Conservation (phyloP, 2,329 filamentous ascomycete genomes). For the Aspergillus brasiliensis region DNA sequence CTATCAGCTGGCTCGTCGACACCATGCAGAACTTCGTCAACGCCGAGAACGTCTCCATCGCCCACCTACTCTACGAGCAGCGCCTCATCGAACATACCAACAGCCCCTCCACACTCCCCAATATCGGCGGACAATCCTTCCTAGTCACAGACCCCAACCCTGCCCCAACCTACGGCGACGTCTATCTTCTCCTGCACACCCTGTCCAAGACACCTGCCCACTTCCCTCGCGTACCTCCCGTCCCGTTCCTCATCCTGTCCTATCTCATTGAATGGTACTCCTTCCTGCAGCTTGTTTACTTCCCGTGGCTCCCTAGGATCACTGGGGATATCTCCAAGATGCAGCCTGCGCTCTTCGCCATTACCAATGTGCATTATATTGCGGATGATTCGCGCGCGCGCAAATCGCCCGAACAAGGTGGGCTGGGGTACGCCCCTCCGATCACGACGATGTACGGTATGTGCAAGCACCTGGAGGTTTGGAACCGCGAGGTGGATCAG, state of each 20-base stretch:
- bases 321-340: constrained; percentile 30
- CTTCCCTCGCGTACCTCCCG: constrained; percentile 29
- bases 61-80: constrained; percentile 57
- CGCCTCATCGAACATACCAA: constrained; percentile 46
- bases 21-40: constrained; percentile 55
- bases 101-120: constrained; percentile 23
- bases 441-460: constrained; percentile 37
- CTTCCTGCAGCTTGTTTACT: constrained; percentile 29
- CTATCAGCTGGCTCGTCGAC: constrained; percentile 45
- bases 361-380: constrained; percentile 32
- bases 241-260: constrained; percentile 33
- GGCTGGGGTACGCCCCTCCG: constrained; percentile 36
- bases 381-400: constrained; percentile 34
- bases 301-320: constrained; percentile 29
- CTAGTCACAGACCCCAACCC: constrained; percentile 55
- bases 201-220: constrained; percentile 32
- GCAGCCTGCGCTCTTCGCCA: constrained; percentile 36
- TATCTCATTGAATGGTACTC: constrained; percentile 37
- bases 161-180: constrained; percentile 38
- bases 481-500: constrained; percentile 31
- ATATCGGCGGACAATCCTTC: constrained; percentile 51
- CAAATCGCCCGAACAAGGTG: constrained; percentile 28
- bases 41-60: constrained; percentile 56
- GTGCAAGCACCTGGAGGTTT: constrained; percentile 35
- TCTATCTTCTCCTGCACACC: constrained; percentile 34